Percentiles rank a stretch among this genome's conserved stretches.
phyloP scores from a whole-genome alignment of 2,329 filamentous ascomycete species.

The Phaeosphaeria sp. region DNA sequence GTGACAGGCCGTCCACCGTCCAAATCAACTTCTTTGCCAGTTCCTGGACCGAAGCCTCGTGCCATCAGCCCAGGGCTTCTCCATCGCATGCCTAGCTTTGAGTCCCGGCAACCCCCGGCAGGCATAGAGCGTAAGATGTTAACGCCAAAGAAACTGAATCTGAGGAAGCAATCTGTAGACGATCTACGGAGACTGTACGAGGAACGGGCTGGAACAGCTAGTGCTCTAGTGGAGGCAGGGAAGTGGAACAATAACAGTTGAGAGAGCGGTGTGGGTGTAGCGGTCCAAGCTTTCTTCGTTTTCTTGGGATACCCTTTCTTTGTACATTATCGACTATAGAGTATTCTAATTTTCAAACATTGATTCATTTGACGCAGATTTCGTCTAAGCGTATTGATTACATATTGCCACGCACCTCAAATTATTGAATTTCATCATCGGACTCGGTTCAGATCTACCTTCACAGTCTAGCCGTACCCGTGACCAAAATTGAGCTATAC shows the following conservation, averaged over 20 bases:
- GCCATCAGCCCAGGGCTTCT: constrained; percentile 52
- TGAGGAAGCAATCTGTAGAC: constrained; percentile 56
- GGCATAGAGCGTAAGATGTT: constrained; percentile 23
- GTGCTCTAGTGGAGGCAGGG: constrained; percentile 29
- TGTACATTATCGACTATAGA: not conserved
- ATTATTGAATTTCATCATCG: no score
- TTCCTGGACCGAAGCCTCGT: constrained; percentile 37
- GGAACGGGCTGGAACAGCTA: constrained; percentile 52
- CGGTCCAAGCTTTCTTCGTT: not conserved
- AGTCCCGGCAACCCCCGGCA: constrained; percentile 30
- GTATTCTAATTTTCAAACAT: not conserved
- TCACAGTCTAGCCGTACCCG: no score
- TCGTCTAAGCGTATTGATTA: not conserved
- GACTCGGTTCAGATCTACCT: no score
- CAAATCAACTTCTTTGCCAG: constrained; percentile 39
- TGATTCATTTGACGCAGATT: not conserved
- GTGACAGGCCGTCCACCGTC: constrained; percentile 32
- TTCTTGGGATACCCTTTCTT: constrained; percentile 5
- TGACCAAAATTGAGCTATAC: no score
- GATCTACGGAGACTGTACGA: constrained; percentile 57
- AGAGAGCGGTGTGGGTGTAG: not conserved
- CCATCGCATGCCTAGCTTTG: constrained; percentile 55
- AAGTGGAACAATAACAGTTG: constrained; percentile 2
- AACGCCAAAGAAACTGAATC: constrained; percentile 46
- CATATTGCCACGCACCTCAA: not conserved